Evolutionary conservation across 2,329 filamentous ascomycete species (phyloP).

Genomic region (Fusarium acutatum): DNA sequence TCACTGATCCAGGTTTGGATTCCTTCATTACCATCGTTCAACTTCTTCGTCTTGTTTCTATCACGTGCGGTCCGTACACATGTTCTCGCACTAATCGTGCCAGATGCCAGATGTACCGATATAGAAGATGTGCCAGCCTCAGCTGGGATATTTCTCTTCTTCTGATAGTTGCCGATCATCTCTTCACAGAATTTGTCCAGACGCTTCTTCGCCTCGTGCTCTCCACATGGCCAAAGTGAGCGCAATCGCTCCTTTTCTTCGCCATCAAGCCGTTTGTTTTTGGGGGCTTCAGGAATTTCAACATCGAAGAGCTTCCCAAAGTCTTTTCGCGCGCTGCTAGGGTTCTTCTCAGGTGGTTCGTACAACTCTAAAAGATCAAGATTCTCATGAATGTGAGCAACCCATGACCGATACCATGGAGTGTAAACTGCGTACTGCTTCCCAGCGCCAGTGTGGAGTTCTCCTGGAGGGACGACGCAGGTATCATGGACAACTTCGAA

Average conservation of each 20-base stretch:
- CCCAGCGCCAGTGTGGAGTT: conserved; percentile 71
- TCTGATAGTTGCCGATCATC: conserved; percentile 68
- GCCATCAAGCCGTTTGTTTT: conserved; percentile 66
- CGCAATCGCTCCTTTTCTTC: conserved; percentile 67
- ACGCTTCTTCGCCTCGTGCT: conserved; percentile 72
- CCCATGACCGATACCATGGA: conserved; percentile 83
- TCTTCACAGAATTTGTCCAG: conserved; percentile 74
- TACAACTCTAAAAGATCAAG: conserved; percentile 71
- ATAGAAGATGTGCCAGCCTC: conserved; percentile 71
- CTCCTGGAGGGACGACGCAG: conserved; percentile 81
- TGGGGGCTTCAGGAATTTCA: conserved; percentile 68
- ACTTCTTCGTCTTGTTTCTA: conserved; percentile 68
- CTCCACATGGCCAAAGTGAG: conserved; percentile 77
- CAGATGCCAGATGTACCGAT: conserved; percentile 75
- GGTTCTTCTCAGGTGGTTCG: conserved; percentile 55
- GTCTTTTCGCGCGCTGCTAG: conserved; percentile 47
- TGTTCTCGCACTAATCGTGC: conserved; percentile 74
- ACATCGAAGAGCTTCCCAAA: conserved; percentile 67
- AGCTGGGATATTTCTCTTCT: conserved; percentile 72
- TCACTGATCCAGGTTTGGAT: conserved; percentile 82
- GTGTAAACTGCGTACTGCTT: conserved; percentile 86
- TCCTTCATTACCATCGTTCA: conserved; percentile 73
- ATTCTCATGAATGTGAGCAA: conserved; percentile 75
- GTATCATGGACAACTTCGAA: conserved; percentile 83
- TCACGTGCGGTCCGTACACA: conserved; percentile 71